Percentiles rank a stretch among this genome's conserved stretches.
These are phyloP conservation scores for Penicillium griseofulvum DNA, from an alignment of 2,329 filamentous ascomycete genomes.

Conservation along the genomic window DNA sequence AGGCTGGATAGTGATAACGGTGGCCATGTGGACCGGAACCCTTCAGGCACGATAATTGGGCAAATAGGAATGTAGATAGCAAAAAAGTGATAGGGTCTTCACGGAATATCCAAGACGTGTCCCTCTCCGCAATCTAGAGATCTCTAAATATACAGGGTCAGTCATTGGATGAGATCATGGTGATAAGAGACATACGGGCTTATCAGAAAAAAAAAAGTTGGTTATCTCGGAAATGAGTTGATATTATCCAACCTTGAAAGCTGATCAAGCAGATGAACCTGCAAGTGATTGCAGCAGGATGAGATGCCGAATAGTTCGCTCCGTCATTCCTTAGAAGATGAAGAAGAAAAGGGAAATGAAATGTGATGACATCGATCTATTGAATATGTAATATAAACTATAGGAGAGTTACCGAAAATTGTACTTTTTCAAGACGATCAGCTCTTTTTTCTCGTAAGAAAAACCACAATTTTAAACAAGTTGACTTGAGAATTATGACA, in stretches of 20 bases:
- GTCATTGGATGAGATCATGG: slow-evolving; percentile 11
- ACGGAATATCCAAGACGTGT: not conserved
- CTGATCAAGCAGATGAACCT: slow-evolving; percentile 15
- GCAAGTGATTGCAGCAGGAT: slow-evolving; percentile 31
- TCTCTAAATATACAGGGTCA: slow-evolving; percentile 1
- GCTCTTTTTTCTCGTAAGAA: slow-evolving; percentile 26
- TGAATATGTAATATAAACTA: slow-evolving; percentile 5
- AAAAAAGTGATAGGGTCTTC: not conserved
- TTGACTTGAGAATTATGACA: slow-evolving; percentile 17
- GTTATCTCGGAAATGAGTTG: slow-evolving; percentile 15
- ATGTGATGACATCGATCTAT: slow-evolving; percentile 22
- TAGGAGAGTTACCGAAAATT: not conserved
- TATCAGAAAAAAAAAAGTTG: slow-evolving; percentile 1
- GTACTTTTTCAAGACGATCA: slow-evolving; percentile 16
- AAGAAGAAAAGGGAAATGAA: not conserved
- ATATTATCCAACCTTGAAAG: no score
- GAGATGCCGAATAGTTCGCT: slow-evolving; percentile 29
- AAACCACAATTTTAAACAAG: slow-evolving; percentile 6
- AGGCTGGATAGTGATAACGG: slow-evolving; percentile 43
- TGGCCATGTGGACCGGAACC: slow-evolving; percentile 30
- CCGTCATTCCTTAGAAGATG: slow-evolving; percentile 28
- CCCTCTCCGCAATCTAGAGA: not conserved
- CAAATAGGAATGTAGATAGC: not conserved
- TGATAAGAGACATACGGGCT: slow-evolving; percentile 20
- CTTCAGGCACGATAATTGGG: not conserved